These are phyloP conservation scores for Wickerhamomyces mucosus DNA, from an alignment of 805 yeast species.

Conservation along the genomic window DNA sequence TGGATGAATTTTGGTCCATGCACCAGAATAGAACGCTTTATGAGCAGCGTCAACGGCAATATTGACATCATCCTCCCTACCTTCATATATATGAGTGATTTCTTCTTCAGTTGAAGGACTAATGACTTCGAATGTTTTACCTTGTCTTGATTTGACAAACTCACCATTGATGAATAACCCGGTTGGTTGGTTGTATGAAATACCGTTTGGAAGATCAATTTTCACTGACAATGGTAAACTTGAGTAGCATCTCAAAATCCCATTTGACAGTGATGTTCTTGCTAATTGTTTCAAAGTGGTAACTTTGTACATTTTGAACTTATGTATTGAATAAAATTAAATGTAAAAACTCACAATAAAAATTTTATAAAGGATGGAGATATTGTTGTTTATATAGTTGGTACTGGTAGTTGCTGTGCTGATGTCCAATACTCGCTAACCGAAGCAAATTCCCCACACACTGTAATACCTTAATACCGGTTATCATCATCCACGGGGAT, in stretches of 20 bases:
- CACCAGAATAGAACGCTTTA: slow-evolving; percentile 60
- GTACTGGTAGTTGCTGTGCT: too few species aligned
- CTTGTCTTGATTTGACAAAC: slow-evolving; percentile 49
- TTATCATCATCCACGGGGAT: too few species aligned
- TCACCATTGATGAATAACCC: slow-evolving; percentile 73
- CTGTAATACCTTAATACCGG: too few species aligned
- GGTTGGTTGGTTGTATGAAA: slow-evolving; percentile 62
- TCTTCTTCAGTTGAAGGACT: slow-evolving; percentile 67
- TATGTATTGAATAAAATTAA: too few species aligned
- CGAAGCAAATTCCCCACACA: too few species aligned
- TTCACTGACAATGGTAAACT: slow-evolving; percentile 34
- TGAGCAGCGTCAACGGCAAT: slow-evolving; percentile 75
- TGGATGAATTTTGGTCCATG: slow-evolving; percentile 73
- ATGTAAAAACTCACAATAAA: too few species aligned
- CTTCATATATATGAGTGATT: slow-evolving; percentile 63
- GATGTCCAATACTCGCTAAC: too few species aligned
- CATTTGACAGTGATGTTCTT: background rate
- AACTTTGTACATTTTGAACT: too few species aligned
- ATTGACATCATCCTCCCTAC: slow-evolving; percentile 71
- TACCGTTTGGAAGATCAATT: slow-evolving; percentile 61
- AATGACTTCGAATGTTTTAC: slow-evolving; percentile 52
- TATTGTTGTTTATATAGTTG: too few species aligned
- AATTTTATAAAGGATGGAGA: too few species aligned
- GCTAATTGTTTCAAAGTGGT: background rate
- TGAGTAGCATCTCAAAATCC: slow-evolving; percentile 5